These are phyloP conservation scores for Boechera divaricarpa DNA, from an alignment of 345 rosid genomes.

Conservation along the genomic window DNA sequence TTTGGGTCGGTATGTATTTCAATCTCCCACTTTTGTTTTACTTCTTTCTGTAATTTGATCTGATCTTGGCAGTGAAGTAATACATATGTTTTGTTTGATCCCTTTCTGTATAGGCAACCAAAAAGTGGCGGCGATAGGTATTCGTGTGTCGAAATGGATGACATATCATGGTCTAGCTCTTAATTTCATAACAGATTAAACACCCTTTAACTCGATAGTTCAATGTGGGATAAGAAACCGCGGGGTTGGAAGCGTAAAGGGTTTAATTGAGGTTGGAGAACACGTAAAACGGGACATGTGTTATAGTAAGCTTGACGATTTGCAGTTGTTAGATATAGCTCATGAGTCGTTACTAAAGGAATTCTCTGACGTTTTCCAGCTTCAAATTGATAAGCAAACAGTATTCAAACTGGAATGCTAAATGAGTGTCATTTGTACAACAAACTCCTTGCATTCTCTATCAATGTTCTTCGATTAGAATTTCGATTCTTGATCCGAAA, in stretches of 20 bases:
- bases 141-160: slow-evolving; percentile 75
- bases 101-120: slow-evolving; percentile 53
- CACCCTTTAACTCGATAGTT: slow-evolving; percentile 69
- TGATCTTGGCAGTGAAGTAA: neutral
- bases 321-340: slow-evolving; percentile 51
- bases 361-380: slow-evolving; percentile 74
- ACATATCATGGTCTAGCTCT: slow-evolving; percentile 84
- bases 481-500: neutral
- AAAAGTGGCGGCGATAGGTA: slow-evolving; percentile 85
- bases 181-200: slow-evolving; percentile 78
- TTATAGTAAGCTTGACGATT: slow-evolving; percentile 42
- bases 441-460: neutral
- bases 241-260: slow-evolving; percentile 69
- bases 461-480: neutral
- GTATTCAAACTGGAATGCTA: neutral
- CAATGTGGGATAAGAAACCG: slow-evolving; percentile 81
- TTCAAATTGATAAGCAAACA: slow-evolving; percentile 49
- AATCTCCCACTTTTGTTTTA: neutral
- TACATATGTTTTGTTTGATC: slow-evolving; percentile 4
- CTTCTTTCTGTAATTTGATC: slow-evolving; percentile 6
- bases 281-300: neutral
- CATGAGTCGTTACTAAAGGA: slow-evolving; percentile 61
- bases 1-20: slow-evolving; percentile 69
- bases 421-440: slow-evolving; percentile 8
- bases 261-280: slow-evolving; percentile 44